Evolutionary conservation across 495 filamentous ascomycete species (phyloP).

Genomic region (Lepraria neglecta): DNA sequence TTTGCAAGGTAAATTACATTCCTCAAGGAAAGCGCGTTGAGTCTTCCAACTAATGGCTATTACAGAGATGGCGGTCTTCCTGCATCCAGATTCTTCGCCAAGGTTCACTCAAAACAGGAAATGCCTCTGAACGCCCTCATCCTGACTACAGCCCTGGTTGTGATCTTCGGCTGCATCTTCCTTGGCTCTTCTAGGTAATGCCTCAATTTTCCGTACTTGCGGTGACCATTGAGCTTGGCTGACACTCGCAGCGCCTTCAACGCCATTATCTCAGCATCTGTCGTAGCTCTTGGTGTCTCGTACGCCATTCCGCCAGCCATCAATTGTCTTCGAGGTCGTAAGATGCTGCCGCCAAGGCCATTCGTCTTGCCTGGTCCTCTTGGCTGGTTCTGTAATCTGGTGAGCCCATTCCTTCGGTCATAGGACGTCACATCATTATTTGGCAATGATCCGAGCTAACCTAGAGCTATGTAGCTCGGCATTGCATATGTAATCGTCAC

Average conservation of each 20-base stretch:
- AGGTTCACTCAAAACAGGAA: constrained; percentile 55
- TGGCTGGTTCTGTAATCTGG: constrained; percentile 48
- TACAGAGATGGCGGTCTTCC: constrained; percentile 63
- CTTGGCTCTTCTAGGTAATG: constrained; percentile 52
- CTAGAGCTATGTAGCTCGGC: constrained; percentile 44
- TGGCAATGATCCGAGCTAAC: too few species aligned
- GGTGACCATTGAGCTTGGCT: not conserved
- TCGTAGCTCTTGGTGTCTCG: constrained; percentile 63
- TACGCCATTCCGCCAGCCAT: constrained; percentile 69
- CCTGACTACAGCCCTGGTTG: constrained; percentile 56
- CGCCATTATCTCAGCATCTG: constrained; percentile 64
- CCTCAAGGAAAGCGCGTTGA: too few species aligned
- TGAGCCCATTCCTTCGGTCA: constrained; percentile 22
- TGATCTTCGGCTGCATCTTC: constrained; percentile 68
- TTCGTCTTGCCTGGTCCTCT: constrained; percentile 54
- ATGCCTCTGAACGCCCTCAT: constrained; percentile 65
- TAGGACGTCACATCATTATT: too few species aligned
- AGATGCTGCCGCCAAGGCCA: constrained; percentile 53
- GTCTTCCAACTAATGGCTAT: not conserved
- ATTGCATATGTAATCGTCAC: constrained; percentile 59
- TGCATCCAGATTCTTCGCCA: constrained; percentile 55
- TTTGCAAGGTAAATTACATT: constrained; percentile 50
- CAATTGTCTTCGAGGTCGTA: constrained; percentile 58
- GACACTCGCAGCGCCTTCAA: constrained; percentile 39
- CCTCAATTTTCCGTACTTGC: too few species aligned